These are phyloP conservation scores for Begonia peltatifolia DNA, from an alignment of 306 rosid species.

Conservation along the genomic window DNA sequence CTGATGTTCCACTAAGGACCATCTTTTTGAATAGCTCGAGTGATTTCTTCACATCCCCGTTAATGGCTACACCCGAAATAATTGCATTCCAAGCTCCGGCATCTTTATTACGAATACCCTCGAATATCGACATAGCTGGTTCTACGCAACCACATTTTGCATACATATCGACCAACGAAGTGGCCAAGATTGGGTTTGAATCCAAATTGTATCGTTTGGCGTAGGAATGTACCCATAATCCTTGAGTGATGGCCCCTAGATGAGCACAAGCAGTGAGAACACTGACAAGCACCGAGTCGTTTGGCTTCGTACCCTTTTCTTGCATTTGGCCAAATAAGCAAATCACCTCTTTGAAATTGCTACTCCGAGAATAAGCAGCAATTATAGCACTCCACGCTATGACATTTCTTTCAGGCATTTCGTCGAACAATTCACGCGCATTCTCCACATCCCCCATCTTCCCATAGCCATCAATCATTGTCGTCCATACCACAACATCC, in stretches of 20 bases:
- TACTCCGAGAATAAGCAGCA: slow-evolving; percentile 30
- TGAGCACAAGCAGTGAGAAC: slow-evolving; percentile 32
- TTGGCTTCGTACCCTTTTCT: slow-evolving; percentile 18
- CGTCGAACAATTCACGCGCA: slow-evolving; percentile 56
- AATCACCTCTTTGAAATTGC: slow-evolving; percentile 25
- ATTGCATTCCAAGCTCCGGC: slow-evolving; percentile 59
- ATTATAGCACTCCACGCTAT: slow-evolving; percentile 52
- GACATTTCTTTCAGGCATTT: slow-evolving; percentile 55
- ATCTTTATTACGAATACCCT: slow-evolving; percentile 18
- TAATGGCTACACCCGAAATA: slow-evolving; percentile 49
- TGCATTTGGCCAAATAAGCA: slow-evolving; percentile 29
- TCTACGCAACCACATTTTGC: slow-evolving; percentile 34
- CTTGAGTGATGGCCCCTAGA: slow-evolving; percentile 29
- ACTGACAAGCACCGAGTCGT: slow-evolving; percentile 28
- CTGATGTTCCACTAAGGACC: slow-evolving; percentile 20
- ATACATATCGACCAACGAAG: slow-evolving; percentile 48
- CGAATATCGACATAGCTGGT: slow-evolving; percentile 24
- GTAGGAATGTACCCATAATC: slow-evolving; percentile 30
- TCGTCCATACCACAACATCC: slow-evolving; percentile 80
- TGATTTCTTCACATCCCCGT: slow-evolving; percentile 45
- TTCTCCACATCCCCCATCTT: slow-evolving; percentile 40
- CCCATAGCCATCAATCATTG: slow-evolving; percentile 70
- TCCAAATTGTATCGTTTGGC: slow-evolving; percentile 20
- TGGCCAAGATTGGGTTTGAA: slow-evolving; percentile 36
- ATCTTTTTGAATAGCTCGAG: slow-evolving; percentile 36